These are phyloP conservation scores for Penicillium odoratum DNA, from an alignment of 495 filamentous ascomycete species.

Conservation along the genomic window DNA sequence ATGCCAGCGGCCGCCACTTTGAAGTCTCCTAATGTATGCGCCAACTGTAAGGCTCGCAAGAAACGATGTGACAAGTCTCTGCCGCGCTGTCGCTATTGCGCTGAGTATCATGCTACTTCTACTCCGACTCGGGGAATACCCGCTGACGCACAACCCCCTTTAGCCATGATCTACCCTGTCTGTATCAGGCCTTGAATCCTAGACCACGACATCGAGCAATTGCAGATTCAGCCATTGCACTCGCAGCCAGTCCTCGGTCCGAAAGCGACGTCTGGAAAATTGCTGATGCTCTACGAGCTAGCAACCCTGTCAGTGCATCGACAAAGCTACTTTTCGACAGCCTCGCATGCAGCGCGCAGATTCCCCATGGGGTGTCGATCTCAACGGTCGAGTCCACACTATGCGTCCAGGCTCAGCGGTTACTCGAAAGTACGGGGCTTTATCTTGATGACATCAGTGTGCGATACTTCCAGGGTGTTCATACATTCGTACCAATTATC, in stretches of 20 bases:
- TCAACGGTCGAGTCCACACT: slow-evolving; percentile 10
- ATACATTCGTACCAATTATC: slow-evolving; percentile 37
- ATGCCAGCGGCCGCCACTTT: background rate
- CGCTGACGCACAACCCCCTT: background rate
- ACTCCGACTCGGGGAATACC: background rate
- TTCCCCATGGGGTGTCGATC: background rate
- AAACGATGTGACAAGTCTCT: slow-evolving; percentile 38
- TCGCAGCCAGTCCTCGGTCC: background rate
- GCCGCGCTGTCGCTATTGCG: slow-evolving; percentile 38
- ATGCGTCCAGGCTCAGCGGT: slow-evolving; percentile 24
- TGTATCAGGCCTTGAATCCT: background rate
- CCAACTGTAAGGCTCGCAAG: slow-evolving; percentile 39
- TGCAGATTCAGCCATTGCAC: background rate
- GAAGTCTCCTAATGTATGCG: slow-evolving; percentile 19
- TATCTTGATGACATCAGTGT: slow-evolving; percentile 34
- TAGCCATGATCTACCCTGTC: slow-evolving; percentile 1
- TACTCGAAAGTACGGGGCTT: slow-evolving; percentile 32
- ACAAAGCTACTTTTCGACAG: background rate
- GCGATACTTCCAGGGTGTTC: slow-evolving; percentile 38
- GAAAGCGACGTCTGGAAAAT: background rate
- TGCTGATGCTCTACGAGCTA: background rate
- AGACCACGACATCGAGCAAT: slow-evolving; percentile 1
- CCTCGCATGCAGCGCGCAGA: background rate
- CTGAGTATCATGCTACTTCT: slow-evolving; percentile 13
- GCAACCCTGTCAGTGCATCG: slow-evolving; percentile 2